Evolutionary conservation across 2,329 filamentous ascomycete genomes (phyloP).

Genomic region (Atkinsonella texensis): DNA sequence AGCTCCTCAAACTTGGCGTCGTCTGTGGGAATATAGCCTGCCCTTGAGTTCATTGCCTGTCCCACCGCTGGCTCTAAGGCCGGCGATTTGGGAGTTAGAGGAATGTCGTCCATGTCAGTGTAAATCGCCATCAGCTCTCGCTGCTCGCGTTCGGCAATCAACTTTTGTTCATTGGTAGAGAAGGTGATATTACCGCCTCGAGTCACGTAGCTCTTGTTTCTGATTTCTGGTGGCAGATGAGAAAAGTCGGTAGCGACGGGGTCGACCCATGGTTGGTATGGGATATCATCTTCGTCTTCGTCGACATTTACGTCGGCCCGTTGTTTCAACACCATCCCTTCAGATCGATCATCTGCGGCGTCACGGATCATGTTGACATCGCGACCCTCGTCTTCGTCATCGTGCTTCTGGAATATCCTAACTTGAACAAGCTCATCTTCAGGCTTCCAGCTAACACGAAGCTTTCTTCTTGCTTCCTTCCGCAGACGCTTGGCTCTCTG

Average conservation of each 20-base stretch:
- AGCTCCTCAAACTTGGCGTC: conserved; percentile 35
- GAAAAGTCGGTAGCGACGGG: conserved; percentile 36
- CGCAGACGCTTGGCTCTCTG: conserved; percentile 55
- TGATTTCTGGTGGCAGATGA: conserved; percentile 31
- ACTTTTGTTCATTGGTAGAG: conserved; percentile 41
- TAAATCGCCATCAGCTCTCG: conserved; percentile 51
- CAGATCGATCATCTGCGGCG: conserved; percentile 59
- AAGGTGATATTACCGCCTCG: conserved; percentile 40
- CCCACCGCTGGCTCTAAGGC: conserved; percentile 19
- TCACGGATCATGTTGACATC: conserved; percentile 58
- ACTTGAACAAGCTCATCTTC: conserved; percentile 55
- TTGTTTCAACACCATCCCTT: conserved; percentile 56
- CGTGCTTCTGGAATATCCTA: conserved; percentile 59
- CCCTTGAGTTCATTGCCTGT: conserved; percentile 15
- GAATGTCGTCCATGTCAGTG: conserved; percentile 40
- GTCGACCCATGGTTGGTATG: conserved; percentile 40
- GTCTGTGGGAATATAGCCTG: conserved; percentile 25
- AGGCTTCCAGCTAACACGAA: conserved; percentile 60
- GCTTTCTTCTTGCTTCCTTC: conserved; percentile 58
- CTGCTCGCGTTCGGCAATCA: conserved; percentile 44
- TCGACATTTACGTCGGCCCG: conserved; percentile 35
- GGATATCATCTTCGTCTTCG: conserved; percentile 46
- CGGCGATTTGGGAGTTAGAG: conserved; percentile 43
- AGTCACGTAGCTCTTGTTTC: conserved; percentile 38
- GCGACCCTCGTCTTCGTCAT: conserved; percentile 56